Conservation (phyloP, 768 basidiomycete genomes). For the Kwoniella newhampshirensis region DNA sequence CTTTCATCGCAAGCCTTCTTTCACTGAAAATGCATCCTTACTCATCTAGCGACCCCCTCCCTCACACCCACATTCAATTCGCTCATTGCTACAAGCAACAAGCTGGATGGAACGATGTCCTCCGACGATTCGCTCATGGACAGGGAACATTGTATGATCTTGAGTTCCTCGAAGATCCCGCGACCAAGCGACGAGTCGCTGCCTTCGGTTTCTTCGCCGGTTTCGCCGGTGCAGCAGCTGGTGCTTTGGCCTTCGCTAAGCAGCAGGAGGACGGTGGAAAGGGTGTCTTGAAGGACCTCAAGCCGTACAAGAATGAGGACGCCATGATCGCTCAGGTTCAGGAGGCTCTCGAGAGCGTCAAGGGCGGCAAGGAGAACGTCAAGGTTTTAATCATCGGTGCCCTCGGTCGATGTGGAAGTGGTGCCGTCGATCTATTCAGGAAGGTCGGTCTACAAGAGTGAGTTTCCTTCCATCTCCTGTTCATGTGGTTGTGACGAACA, state of each 20-base stretch:
- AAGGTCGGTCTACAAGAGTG: slow-evolving; percentile 95
- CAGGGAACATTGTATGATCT: slow-evolving; percentile 85
- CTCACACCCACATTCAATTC: slow-evolving; percentile 95
- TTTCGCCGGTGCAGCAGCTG: slow-evolving; percentile 88
- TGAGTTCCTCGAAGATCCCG: slow-evolving; percentile 85
- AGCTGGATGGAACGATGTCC: slow-evolving; percentile 82
- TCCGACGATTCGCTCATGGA: slow-evolving; percentile 80
- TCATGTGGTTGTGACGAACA: neutral
- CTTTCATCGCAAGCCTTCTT: too few relatives aligned
- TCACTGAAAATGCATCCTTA: too few relatives aligned
- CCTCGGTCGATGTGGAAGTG: slow-evolving; percentile 87
- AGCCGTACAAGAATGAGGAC: slow-evolving; percentile 78
- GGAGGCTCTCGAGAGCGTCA: slow-evolving; percentile 61
- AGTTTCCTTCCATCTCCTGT: slow-evolving; percentile 54
- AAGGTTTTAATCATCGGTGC: slow-evolving; percentile 94
- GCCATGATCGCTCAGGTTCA: slow-evolving; percentile 79
- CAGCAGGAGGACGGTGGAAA: slow-evolving; percentile 60
- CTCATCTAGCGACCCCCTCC: slow-evolving; percentile 63
- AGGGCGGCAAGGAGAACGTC: slow-evolving; percentile 56
- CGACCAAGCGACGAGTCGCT: slow-evolving; percentile 78
- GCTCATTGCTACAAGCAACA: slow-evolving; percentile 97
- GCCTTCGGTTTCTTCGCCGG: slow-evolving; percentile 98
- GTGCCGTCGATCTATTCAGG: slow-evolving; percentile 90
- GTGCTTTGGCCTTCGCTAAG: slow-evolving; percentile 73
- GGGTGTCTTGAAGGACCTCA: slow-evolving; percentile 63